These are phyloP conservation scores for Gynostemma pentaphyllum DNA, from an alignment of 306 rosid genomes.

Conservation along the genomic window DNA sequence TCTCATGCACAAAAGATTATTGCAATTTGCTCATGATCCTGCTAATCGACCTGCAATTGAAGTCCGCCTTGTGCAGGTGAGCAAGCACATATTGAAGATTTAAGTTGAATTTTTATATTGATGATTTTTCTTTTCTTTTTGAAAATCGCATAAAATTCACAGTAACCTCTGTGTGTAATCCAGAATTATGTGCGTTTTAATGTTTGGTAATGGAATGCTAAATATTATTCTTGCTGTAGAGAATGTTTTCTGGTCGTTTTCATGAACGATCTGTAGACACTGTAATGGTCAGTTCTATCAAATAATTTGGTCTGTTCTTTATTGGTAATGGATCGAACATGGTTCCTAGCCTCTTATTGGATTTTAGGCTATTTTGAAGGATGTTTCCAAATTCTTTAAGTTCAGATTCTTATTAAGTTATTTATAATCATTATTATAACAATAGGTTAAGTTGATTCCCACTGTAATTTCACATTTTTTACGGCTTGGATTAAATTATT, in stretches of 20 bases:
- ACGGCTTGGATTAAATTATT: not conserved
- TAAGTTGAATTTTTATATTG: not conserved
- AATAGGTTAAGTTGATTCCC: not conserved
- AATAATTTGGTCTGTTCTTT: not conserved
- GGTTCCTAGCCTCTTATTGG: not conserved
- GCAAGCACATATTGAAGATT: not conserved
- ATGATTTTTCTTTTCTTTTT: not conserved
- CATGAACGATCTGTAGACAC: not conserved
- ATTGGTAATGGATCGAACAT: not conserved
- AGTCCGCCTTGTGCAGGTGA: slow-evolving; percentile 93
- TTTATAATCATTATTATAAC: not conserved
- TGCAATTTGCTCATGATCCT: slow-evolving; percentile 83
- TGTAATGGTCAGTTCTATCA: not conserved
- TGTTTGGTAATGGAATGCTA: not conserved
- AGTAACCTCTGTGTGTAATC: not conserved
- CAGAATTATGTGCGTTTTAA: not conserved
- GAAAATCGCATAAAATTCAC: not conserved
- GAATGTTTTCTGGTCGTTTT: not conserved
- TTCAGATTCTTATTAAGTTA: no score
- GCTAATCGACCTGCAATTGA: slow-evolving; percentile 82
- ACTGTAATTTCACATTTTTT: slow-evolving; percentile 3
- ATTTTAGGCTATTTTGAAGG: not conserved
- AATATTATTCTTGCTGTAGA: not conserved
- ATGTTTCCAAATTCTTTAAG: no score
- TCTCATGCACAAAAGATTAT: slow-evolving; percentile 80